Evolutionary conservation across 495 filamentous ascomycete species (phyloP).

Genomic region (Podospora australis): DNA sequence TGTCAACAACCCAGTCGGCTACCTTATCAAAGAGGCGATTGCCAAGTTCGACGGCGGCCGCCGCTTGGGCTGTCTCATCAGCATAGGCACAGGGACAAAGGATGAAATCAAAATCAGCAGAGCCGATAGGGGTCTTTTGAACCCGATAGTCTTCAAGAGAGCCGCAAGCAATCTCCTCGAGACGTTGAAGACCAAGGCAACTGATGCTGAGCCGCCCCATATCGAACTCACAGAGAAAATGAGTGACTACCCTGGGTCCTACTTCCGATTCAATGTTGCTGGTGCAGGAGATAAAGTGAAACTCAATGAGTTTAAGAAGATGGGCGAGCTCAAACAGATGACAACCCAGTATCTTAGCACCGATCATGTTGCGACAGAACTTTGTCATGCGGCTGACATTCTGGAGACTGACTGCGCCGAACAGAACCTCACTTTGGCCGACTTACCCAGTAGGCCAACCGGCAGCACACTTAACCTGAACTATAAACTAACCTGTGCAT

Average conservation of each 20-base stretch:
- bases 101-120: conserved; percentile 1
- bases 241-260: background rate
- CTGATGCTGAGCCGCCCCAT: conserved; percentile 9
- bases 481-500: background rate
- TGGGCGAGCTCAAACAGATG: conserved; percentile 9
- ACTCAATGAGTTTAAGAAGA: conserved; percentile 12
- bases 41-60: background rate
- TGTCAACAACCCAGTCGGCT: conserved; percentile 20
- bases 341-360: conserved; percentile 8
- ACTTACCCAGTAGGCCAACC: background rate
- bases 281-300: conserved; percentile 74
- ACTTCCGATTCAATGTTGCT: conserved; percentile 20
- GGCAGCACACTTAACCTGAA: background rate
- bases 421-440: conserved; percentile 9
- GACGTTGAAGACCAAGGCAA: conserved; percentile 9
- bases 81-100: conserved; percentile 15
- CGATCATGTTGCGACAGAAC: background rate
- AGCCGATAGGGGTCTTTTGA: background rate
- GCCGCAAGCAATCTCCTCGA: background rate
- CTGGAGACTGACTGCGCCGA: background rate
- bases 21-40: conserved; percentile 15
- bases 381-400: background rate
- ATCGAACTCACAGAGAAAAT: background rate
- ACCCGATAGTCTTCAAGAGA: too few species aligned
- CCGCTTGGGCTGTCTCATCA: conserved; percentile 13